Conservation (phyloP, 2,329 filamentous ascomycete genomes). For the Diaporthe velutina region DNA sequence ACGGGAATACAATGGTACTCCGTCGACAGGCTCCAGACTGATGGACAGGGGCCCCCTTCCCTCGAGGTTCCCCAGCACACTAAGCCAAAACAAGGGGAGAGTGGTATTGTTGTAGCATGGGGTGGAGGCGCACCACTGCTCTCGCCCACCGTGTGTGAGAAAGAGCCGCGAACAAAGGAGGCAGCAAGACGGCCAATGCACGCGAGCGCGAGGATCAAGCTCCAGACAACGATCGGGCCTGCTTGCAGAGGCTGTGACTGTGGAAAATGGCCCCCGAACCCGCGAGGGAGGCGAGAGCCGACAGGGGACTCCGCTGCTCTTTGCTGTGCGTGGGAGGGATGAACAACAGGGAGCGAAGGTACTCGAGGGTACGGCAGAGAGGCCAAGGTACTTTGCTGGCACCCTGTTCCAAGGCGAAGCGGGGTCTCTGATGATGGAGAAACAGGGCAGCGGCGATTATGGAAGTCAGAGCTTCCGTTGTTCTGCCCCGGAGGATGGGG, state of each 20-base stretch:
- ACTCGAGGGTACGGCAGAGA: slow-evolving; percentile 31
- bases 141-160: slow-evolving; percentile 42
- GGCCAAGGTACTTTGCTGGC: slow-evolving; percentile 35
- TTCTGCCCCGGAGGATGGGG: slow-evolving; percentile 45
- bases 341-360: slow-evolving; percentile 32
- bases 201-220: slow-evolving; percentile 38
- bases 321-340: slow-evolving; percentile 38
- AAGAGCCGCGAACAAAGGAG: slow-evolving; percentile 59
- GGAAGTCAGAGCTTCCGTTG: slow-evolving; percentile 37
- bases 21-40: slow-evolving; percentile 44
- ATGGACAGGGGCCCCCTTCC: slow-evolving; percentile 48
- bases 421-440: slow-evolving; percentile 38
- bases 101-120: slow-evolving; percentile 24
- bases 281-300: slow-evolving; percentile 32
- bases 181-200: slow-evolving; percentile 53
- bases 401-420: slow-evolving; percentile 36
- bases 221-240: slow-evolving; percentile 43
- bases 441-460: slow-evolving; percentile 39
- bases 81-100: slow-evolving; percentile 30
- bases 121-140: background rate
- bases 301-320: slow-evolving; percentile 40
- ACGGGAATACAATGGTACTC: slow-evolving; percentile 45
- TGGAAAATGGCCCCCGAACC: slow-evolving; percentile 33
- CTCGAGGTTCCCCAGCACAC: slow-evolving; percentile 29
- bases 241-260: slow-evolving; percentile 35